Percentiles rank a stretch among this genome's conserved stretches.
phyloP scores from a whole-genome alignment of 2,329 filamentous ascomycete species.

The Diaporthe sp. region DNA sequence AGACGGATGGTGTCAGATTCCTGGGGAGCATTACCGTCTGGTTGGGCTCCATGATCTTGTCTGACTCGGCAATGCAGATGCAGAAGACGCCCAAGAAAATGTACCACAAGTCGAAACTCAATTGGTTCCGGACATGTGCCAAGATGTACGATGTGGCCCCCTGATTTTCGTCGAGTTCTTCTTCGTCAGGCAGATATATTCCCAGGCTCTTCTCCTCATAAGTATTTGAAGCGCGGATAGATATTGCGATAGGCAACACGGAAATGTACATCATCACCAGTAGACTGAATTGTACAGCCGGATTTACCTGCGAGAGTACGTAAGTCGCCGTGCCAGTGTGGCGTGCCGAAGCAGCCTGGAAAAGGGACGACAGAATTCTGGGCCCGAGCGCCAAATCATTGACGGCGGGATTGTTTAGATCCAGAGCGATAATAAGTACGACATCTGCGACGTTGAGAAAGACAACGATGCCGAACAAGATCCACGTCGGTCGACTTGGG shows the following conservation, averaged over 20 bases:
- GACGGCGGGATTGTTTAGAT: slow-evolving; percentile 65
- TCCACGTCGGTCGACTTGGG: slow-evolving; percentile 70
- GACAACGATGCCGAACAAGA: slow-evolving; percentile 63
- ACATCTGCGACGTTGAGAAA: slow-evolving; percentile 67
- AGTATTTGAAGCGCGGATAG: slow-evolving; percentile 70
- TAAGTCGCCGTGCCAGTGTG: slow-evolving; percentile 65
- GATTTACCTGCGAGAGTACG: slow-evolving; percentile 61
- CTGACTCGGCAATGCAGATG: slow-evolving; percentile 47
- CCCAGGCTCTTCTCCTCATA: slow-evolving; percentile 74
- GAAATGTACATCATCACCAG: slow-evolving; percentile 78
- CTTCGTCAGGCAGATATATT: slow-evolving; percentile 53
- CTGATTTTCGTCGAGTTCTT: slow-evolving; percentile 45
- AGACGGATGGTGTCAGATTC: neutral
- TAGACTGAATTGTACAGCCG: slow-evolving; percentile 67
- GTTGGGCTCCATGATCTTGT: slow-evolving; percentile 34
- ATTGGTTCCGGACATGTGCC: slow-evolving; percentile 51
- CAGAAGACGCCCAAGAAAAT: slow-evolving; percentile 52
- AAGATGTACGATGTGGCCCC: slow-evolving; percentile 45
- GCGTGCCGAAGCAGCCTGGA: slow-evolving; percentile 65
- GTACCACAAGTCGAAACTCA: slow-evolving; percentile 57
- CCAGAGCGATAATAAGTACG: slow-evolving; percentile 64
- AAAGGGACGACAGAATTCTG: slow-evolving; percentile 67
- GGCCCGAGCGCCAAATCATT: slow-evolving; percentile 57
- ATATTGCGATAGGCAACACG: slow-evolving; percentile 71
- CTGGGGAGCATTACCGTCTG: neutral